Conservation (phyloP, 108 stramenopile species). For the Skeletonema costatum region DNA sequence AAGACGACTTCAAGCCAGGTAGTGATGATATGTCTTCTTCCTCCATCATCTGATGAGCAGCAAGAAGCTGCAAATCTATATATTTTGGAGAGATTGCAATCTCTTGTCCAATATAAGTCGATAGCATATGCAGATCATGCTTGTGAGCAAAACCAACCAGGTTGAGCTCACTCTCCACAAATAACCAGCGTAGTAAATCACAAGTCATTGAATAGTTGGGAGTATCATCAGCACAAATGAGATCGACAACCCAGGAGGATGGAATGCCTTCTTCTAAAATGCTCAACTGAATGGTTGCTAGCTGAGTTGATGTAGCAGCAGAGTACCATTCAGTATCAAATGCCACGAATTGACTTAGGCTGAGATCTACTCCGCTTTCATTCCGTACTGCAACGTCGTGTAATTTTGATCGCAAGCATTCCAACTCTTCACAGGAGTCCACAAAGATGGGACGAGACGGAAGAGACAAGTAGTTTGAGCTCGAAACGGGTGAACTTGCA, state of each 20-base stretch:
- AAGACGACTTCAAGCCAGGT: constrained; percentile 42
- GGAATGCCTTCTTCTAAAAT: constrained; percentile 33
- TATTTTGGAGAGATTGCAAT: constrained; percentile 13
- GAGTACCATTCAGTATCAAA: constrained; percentile 42
- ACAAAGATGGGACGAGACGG: constrained; percentile 41
- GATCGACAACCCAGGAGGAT: constrained; percentile 37
- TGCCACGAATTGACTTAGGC: constrained; percentile 18
- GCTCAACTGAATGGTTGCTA: constrained; percentile 45
- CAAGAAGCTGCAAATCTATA: constrained; percentile 39
- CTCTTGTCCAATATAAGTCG: constrained; percentile 32
- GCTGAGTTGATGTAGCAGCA: constrained; percentile 18
- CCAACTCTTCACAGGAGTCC: constrained; percentile 21
- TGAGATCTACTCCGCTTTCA: not conserved
- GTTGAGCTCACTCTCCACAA: constrained; percentile 27
- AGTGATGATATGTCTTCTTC: not conserved
- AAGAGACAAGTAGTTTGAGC: constrained; percentile 29
- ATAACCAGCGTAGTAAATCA: constrained; percentile 44
- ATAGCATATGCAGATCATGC: constrained; percentile 34
- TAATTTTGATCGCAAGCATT: constrained; percentile 25
- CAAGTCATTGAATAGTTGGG: constrained; percentile 24
- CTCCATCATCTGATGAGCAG: constrained; percentile 29
- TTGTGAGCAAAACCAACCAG: constrained; percentile 37
- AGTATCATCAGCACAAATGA: not conserved
- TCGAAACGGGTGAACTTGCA: not conserved
- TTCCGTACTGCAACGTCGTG: not conserved